Base-by-base conservation (phyloP, 139 green algal species). In the Coccomyxa sp. region DNA sequence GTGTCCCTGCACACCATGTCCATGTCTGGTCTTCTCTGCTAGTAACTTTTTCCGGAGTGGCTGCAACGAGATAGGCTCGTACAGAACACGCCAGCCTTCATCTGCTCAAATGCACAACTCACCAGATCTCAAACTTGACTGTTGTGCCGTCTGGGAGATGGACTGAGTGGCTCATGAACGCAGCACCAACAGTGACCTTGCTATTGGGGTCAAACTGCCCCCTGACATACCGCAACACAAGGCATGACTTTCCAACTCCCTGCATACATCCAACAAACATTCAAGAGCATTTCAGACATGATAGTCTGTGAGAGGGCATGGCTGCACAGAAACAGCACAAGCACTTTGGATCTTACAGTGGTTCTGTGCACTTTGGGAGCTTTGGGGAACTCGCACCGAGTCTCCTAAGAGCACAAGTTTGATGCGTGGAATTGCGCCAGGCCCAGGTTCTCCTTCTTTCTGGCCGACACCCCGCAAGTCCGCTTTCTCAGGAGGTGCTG, bases 321-420 rank as follows among this genome's bases (percentile, higher is more conserved):
- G 30, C 32, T 66, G 76, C 38, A 21, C 15, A 67, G 3, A 21
- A 32, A 17, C 58, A 63, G 80, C 60, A 76, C 76, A 63, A 21
- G 17, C 31, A 63, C 66, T n/a, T 21, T 79, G 80, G 67, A 83
- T 13, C 79, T 0, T 13, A 10, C 0, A 10, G 31, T 30, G 30
- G 51, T 15, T n/a, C 38, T 51, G 38, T 51, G 7, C 38, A 51
- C 38, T 51, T 51, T 51, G 38, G 38, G 38, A 51, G 38, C 38
- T 51, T 7, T 51, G 3, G 38, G 38, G 38, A 51, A 7, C 38
- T 51, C 84, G 84, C 59, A 93, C 88, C 60, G 87, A 92, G 81
- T 95, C 93, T 13, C 94, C 93, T 10, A 96, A 87, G 14, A 97
- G 86, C 16, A 96, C 93, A 13, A 96, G 83, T 85, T 97, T 96